Percentiles rank a stretch among this genome's conserved stretches.
phyloP scores from a whole-genome alignment of 2,329 filamentous ascomycete species.

The Colletotrichum tropicale region DNA sequence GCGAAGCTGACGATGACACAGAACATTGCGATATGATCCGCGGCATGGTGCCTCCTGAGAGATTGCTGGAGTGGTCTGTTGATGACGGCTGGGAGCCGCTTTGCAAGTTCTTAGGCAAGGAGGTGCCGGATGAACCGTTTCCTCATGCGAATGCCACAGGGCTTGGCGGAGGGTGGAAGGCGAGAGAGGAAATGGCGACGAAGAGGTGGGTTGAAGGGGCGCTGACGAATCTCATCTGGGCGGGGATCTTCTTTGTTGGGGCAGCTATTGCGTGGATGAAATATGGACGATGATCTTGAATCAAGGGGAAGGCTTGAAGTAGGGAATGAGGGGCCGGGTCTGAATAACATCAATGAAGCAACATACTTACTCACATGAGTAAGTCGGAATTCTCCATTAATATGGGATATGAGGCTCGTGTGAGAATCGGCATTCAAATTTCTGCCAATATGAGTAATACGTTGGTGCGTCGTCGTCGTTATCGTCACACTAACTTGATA shows the following conservation, averaged over 20 bases:
- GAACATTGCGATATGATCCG: constrained; percentile 37
- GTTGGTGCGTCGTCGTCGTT: too few species aligned
- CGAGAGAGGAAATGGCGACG: constrained; percentile 12
- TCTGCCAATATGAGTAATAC: too few species aligned
- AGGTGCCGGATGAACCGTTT: constrained; percentile 35
- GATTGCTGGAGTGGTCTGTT: constrained; percentile 38
- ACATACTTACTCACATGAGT: too few species aligned
- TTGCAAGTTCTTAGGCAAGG: constrained; percentile 41
- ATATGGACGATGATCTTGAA: not conserved
- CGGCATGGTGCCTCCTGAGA: constrained; percentile 29
- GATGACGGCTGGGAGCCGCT: constrained; percentile 45
- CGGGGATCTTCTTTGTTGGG: not conserved
- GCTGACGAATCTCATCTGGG: constrained; percentile 3
- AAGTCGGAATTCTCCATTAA: too few species aligned
- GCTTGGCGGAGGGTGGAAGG: not conserved
- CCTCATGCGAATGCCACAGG: constrained; percentile 33
- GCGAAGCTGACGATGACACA: not conserved
- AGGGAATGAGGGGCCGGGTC: too few species aligned
- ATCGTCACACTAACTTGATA: too few species aligned
- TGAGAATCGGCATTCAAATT: too few species aligned
- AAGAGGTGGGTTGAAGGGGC: constrained; percentile 17
- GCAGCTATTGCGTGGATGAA: not conserved
- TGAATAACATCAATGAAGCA: too few species aligned
- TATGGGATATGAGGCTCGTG: too few species aligned
- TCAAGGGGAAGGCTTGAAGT: too few species aligned